Evolutionary conservation across 306 rosid species (phyloP).

Genomic region (Abrus precatorius): DNA sequence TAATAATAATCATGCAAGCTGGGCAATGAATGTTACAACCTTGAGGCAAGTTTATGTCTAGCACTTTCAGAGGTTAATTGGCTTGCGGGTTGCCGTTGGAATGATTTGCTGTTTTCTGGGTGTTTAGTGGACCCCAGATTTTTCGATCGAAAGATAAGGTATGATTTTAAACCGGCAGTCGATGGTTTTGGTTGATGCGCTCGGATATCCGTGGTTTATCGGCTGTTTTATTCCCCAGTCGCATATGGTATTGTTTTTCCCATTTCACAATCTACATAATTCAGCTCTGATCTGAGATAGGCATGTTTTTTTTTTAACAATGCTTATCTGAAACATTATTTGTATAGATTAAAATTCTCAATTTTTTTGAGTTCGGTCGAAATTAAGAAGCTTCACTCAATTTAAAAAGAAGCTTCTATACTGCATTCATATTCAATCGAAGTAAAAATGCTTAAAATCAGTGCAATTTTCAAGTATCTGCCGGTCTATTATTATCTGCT

Average conservation of each 20-base stretch:
- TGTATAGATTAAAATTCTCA: constrained; percentile 60
- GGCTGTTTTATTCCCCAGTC: constrained; percentile 36
- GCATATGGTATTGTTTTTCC: constrained; percentile 36
- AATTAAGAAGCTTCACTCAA: constrained; percentile 28
- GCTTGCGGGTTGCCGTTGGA: constrained; percentile 22
- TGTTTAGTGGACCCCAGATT: constrained; percentile 22
- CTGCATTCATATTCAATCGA: constrained; percentile 34
- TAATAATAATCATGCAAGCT: background rate
- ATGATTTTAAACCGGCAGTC: constrained; percentile 40
- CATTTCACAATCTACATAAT: constrained; percentile 46
- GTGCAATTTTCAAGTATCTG: background rate
- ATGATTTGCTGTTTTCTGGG: constrained; percentile 20
- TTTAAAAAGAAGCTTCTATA: constrained; percentile 41
- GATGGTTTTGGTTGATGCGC: constrained; percentile 31
- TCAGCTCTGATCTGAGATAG: constrained; percentile 56
- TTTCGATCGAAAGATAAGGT: constrained; percentile 32
- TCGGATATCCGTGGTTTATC: constrained; percentile 30
- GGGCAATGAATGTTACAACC: background rate
- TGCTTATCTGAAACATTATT: constrained; percentile 74
- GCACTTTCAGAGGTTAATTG: constrained; percentile 36
- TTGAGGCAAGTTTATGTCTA: constrained; percentile 28
- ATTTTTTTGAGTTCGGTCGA: constrained; percentile 33
- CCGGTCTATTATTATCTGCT: background rate
- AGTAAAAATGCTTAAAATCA: constrained; percentile 12
- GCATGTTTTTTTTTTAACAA: constrained; percentile 60